These are phyloP conservation scores for Aspergillus alliaceus DNA, from an alignment of 2,329 filamentous ascomycete species.

Conservation along the genomic window DNA sequence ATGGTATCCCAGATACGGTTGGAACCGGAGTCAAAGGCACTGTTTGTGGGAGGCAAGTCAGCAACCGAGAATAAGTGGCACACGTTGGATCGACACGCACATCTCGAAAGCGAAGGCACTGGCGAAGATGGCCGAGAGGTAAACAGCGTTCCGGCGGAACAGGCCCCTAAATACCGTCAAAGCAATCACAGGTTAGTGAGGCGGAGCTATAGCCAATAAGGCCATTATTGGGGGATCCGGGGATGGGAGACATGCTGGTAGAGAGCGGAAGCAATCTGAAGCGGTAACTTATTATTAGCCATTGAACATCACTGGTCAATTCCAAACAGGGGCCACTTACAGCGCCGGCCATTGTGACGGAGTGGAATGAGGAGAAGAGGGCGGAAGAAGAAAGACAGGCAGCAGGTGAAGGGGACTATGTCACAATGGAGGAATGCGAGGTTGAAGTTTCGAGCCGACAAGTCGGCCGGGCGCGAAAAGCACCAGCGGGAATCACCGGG, in stretches of 20 bases:
- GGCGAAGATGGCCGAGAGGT: slow-evolving; percentile 82
- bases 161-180: slow-evolving; percentile 60
- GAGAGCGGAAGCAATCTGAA: slow-evolving; percentile 54
- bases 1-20: slow-evolving; percentile 86
- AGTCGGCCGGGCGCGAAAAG: slow-evolving; percentile 28
- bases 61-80: slow-evolving; percentile 4
- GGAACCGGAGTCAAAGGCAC: slow-evolving; percentile 77
- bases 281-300: slow-evolving; percentile 29
- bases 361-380: slow-evolving; percentile 20
- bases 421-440: slow-evolving; percentile 20
- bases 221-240: slow-evolving; percentile 10
- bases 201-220: not conserved
- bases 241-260: slow-evolving; percentile 58
- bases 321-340: slow-evolving; percentile 45
- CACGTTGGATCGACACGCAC: slow-evolving; percentile 56
- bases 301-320: slow-evolving; percentile 33
- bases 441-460: slow-evolving; percentile 30
- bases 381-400: slow-evolving; percentile 19
- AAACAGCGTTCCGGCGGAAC: slow-evolving; percentile 83
- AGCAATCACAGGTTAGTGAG: slow-evolving; percentile 19
- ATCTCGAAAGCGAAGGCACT: slow-evolving; percentile 90
- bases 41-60: slow-evolving; percentile 43
- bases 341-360: slow-evolving; percentile 56
- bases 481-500: slow-evolving; percentile 38
- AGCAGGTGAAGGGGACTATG: slow-evolving; percentile 21